These are phyloP conservation scores for Blastobotrys mokoenaii DNA, from an alignment of 805 yeast species.

Conservation along the genomic window DNA sequence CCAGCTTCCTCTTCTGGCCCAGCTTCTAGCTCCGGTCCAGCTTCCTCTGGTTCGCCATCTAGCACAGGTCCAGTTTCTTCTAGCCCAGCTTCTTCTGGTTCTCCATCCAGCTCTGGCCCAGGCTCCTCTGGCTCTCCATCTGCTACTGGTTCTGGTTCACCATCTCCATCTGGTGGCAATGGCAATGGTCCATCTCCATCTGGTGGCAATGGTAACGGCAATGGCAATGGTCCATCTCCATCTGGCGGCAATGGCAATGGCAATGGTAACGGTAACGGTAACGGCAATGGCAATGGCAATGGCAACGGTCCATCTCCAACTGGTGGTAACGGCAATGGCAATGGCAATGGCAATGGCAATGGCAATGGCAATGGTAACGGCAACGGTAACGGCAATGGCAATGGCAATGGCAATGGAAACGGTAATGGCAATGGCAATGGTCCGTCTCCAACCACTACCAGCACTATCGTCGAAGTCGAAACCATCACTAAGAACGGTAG, in stretches of 20 bases:
- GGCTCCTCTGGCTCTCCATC: background rate
- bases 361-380: too few relatives aligned
- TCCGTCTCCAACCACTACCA: too few relatives aligned
- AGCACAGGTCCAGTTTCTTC: background rate
- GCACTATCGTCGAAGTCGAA: background rate
- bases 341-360: background rate
- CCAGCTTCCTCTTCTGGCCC: background rate
- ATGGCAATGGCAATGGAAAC: background rate
- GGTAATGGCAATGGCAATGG: background rate
- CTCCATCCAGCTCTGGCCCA: background rate
- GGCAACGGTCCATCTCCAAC: background rate
- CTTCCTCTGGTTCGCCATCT: background rate
- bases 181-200: constrained; percentile 1
- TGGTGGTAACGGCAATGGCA: background rate
- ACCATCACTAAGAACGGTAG: background rate
- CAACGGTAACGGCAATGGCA: too few relatives aligned
- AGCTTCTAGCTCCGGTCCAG: background rate
- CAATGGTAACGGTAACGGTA: constrained; percentile 2
- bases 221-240: too few relatives aligned
- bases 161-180: constrained; percentile 1
- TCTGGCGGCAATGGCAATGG: constrained; percentile 6
- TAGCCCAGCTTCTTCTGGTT: background rate
- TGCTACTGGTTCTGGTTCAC: constrained; percentile 4
- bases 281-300: background rate
- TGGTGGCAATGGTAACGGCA: constrained; percentile 6